Evolutionary conservation across 2,329 filamentous ascomycete genomes (phyloP).

Genomic region (Magnaporthales sp.): DNA sequence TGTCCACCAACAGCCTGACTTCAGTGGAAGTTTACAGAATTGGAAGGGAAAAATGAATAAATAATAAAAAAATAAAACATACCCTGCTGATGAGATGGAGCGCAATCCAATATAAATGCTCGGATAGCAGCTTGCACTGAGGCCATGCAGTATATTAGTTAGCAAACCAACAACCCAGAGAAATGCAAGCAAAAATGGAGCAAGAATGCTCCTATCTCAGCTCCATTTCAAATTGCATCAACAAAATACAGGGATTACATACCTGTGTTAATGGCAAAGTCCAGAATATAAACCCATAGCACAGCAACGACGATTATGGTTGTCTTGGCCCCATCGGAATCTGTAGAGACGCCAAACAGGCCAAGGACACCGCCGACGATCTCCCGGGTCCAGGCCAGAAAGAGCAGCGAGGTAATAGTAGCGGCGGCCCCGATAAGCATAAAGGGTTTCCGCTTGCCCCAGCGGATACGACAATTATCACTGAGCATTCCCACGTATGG

Average conservation of each 20-base stretch:
- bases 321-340: constrained; percentile 54
- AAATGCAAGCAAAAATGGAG: background rate
- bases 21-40: background rate
- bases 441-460: constrained; percentile 76
- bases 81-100: constrained; percentile 81
- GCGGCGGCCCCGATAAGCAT: constrained; percentile 63
- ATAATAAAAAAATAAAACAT: too few relatives aligned
- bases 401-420: constrained; percentile 59
- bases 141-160: background rate
- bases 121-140: constrained; percentile 81
- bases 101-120: constrained; percentile 89
- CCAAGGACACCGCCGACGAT: constrained; percentile 59
- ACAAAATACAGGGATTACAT: constrained; percentile 15
- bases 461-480: constrained; percentile 64
- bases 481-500: constrained; percentile 77
- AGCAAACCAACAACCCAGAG: background rate
- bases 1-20: too few relatives aligned
- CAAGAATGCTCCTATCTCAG: background rate
- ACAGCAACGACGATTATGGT: constrained; percentile 72
- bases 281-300: constrained; percentile 78
- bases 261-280: constrained; percentile 93
- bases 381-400: constrained; percentile 66
- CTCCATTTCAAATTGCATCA: background rate
- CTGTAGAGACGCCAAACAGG: constrained; percentile 61
- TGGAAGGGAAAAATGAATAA: too few relatives aligned